Base-by-base conservation (phyloP, 1,139 yeast genomes). In the Pichia terricola region DNA sequence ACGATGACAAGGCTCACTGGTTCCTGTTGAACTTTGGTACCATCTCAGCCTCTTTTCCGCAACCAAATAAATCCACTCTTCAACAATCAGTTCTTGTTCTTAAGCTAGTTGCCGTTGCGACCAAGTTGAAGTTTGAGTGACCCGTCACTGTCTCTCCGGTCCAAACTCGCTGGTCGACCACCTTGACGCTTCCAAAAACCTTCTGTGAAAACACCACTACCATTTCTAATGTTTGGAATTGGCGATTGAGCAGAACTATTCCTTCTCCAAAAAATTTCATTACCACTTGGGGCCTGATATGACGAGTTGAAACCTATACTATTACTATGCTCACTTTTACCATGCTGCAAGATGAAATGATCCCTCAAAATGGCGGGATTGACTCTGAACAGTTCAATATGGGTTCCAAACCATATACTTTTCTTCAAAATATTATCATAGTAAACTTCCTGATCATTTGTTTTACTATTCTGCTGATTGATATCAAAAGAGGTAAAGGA, bases 361-460 rank as follows among this genome's bases (percentile, higher is more conserved):
- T 49, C 52, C 28, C 41, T 45, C 2, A 50, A 7, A 5, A 45
- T 4, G 3, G 28, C 30, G 2, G 48, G 44, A 35, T 49, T 51
- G 2, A 83, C 66, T 39, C 67, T 70, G 65, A 88, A 87, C 34
- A 87, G 66, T 50, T 62, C 72, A 38, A 87, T 68, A 22, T 67
- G 57, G 0, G 95, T 81, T 3, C 77, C 76, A 16, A 70, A 67
- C 94, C 95, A 89, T 28, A 73, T 68, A 46, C 77, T 70, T 26
- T 58, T 53, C 16, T 55, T 50, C n/a, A 67, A 45, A 4, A 68
- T 53, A 4, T 57, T 58, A 6, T 56, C 58, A 2, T 65, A 64
- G 47, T 62, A 60, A 6, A 56, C 57, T 2, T 28, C 40, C n/a
- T 6, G n/a, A 6, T 16, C 26, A 10, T 22, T 16, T 30, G 10